Evolutionary conservation across 352 stramenopile species (phyloP).

Genomic region (Pythium rhizo-oryzae): DNA sequence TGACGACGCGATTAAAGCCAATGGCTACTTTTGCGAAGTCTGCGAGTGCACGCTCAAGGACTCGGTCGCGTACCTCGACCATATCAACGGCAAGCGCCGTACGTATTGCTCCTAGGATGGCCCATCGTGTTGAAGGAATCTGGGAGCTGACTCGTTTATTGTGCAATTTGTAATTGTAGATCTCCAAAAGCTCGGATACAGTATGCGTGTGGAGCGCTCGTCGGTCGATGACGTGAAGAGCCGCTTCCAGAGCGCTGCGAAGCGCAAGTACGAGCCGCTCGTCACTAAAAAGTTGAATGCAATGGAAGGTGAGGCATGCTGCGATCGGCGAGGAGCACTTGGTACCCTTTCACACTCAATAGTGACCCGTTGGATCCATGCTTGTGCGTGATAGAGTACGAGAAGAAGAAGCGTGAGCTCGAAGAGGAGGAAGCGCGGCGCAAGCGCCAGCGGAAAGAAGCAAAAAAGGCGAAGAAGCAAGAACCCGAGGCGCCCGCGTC

Average conservation of each 20-base stretch:
- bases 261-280: conserved; percentile 84
- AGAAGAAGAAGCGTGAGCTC: conserved; percentile 79
- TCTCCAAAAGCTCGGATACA: conserved; percentile 89
- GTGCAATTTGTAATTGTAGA: no score
- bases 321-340: no score
- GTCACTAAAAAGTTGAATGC: conserved; percentile 82
- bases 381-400: conserved; percentile 72
- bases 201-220: conserved; percentile 91
- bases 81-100: conserved; percentile 96
- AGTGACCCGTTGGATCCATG: no score
- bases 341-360: no score
- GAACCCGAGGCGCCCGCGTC: conserved; percentile 1
- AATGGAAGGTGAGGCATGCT: conserved; percentile 54
- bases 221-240: conserved; percentile 89
- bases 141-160: no score
- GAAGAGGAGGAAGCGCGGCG: conserved; percentile 66
- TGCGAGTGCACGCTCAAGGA: conserved; percentile 93
- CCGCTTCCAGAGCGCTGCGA: conserved; percentile 74
- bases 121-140: no score
- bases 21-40: conserved; percentile 93
- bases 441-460: conserved; percentile 79
- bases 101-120: conserved; percentile 22
- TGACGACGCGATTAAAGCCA: conserved; percentile 73
- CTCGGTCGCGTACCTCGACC: conserved; percentile 93
- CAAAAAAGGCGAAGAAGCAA: conserved; percentile 72